Evolutionary conservation across 768 basidiomycete genomes (phyloP).

Genomic region (Crepidotus variabilis): DNA sequence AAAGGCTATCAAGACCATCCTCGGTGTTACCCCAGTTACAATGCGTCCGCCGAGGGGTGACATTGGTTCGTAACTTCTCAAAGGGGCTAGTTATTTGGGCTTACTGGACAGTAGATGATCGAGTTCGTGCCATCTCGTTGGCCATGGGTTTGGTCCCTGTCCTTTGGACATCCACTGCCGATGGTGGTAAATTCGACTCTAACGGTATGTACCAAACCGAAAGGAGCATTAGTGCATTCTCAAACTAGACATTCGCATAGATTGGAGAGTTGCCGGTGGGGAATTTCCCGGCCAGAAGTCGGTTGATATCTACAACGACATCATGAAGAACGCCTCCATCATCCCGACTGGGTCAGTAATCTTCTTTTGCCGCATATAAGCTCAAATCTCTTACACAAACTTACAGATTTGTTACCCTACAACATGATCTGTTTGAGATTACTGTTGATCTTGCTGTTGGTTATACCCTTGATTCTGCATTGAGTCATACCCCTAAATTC

Average conservation of each 20-base stretch:
- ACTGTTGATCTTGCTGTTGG: slow-evolving; percentile 89
- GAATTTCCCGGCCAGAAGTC: slow-evolving; percentile 53
- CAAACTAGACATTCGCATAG: slow-evolving; percentile 25
- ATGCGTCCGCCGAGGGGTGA: slow-evolving; percentile 85
- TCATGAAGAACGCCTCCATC: slow-evolving; percentile 62
- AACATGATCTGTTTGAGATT: slow-evolving; percentile 81
- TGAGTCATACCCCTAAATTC: slow-evolving; percentile 61
- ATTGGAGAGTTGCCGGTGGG: slow-evolving; percentile 85
- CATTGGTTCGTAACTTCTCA: slow-evolving; percentile 43
- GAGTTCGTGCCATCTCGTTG: slow-evolving; percentile 84
- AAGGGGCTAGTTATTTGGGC: background rate
- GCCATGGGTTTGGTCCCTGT: slow-evolving; percentile 92
- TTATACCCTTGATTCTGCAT: slow-evolving; percentile 77
- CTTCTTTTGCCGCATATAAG: background rate
- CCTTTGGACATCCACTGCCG: slow-evolving; percentile 75
- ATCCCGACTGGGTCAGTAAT: slow-evolving; percentile 50
- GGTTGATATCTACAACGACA: slow-evolving; percentile 60
- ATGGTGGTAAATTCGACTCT: slow-evolving; percentile 61
- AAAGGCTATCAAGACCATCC: slow-evolving; percentile 72
- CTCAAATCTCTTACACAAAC: background rate
- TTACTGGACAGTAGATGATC: slow-evolving; percentile 56
- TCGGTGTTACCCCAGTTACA: slow-evolving; percentile 73
- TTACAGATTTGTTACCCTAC: slow-evolving; percentile 76
- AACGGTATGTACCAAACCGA: slow-evolving; percentile 43
- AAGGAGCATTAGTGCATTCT: background rate